Percentiles rank a stretch among this genome's conserved stretches.
phyloP scores from a whole-genome alignment of 2,329 filamentous ascomycete species.

The Arthrobotrys iridis region DNA sequence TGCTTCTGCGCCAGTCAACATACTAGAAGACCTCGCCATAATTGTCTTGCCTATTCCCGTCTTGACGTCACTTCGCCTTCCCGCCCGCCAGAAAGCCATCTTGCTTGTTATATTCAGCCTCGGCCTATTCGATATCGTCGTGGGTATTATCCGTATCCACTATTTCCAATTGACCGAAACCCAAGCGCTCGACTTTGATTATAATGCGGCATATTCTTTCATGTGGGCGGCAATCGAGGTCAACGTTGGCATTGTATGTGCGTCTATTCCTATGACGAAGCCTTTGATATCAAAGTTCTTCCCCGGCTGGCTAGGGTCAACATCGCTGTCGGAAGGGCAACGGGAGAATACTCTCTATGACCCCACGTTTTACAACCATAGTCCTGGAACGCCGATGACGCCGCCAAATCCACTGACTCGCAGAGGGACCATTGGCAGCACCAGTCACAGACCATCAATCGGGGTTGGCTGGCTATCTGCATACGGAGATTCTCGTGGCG shows the following conservation, averaged over 20 bases:
- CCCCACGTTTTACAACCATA: constrained; percentile 32
- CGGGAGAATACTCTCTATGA: constrained; percentile 32
- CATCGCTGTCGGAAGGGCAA: constrained; percentile 31
- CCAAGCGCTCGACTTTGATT: constrained; percentile 67
- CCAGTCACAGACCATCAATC: constrained; percentile 49
- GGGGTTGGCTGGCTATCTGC: constrained; percentile 46
- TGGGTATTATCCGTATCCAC: constrained; percentile 89
- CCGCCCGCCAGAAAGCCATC: constrained; percentile 85
- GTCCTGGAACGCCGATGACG: constrained; percentile 33
- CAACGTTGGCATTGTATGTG: constrained; percentile 87
- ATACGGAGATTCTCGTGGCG: constrained; percentile 29
- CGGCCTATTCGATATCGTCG: constrained; percentile 85
- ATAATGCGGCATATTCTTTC: constrained; percentile 83
- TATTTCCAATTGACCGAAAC: constrained; percentile 80
- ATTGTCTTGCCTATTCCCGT: constrained; percentile 88
- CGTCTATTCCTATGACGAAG: constrained; percentile 91
- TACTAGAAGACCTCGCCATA: constrained; percentile 88
- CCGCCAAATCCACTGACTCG: constrained; percentile 33
- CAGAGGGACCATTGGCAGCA: constrained; percentile 45
- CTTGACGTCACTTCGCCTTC: constrained; percentile 84
- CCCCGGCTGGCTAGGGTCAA: constrained; percentile 53
- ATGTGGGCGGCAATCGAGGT: constrained; percentile 97
- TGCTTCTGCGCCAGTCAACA: constrained; percentile 85
- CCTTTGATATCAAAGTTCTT: constrained; percentile 72
- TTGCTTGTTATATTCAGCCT: constrained; percentile 85